Base-by-base conservation (phyloP, 2,329 filamentous ascomycete species). In the Phaeosphaeriaceae sp. region DNA sequence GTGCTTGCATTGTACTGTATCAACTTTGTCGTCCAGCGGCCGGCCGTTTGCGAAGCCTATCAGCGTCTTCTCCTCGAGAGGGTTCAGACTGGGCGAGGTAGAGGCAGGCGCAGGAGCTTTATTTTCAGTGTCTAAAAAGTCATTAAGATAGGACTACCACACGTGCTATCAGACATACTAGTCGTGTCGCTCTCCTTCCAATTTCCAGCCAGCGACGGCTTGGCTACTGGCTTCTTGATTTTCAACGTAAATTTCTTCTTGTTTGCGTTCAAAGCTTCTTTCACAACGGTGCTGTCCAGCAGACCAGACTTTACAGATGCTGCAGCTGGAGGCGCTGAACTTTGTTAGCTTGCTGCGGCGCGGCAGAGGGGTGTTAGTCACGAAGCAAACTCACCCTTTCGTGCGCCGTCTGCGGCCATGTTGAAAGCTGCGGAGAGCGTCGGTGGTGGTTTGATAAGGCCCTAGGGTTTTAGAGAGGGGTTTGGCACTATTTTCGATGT, bases 1-100 rank as follows among this genome's bases (percentile, higher is more conserved):
- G 71, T 95, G 91, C 71, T 94, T 97, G 81, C 93, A 99, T 60
- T 78, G 75, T 42, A 94, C 86, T 8, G 90, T 82, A 56, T 96
- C 90, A 9, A 89, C 83, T 48, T 80, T 81, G 66, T 96, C 92
- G 62, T 92, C 87, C 60, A 96, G 82, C 0, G 92, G 91, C 49
- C 88, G 86, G 54, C 91, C 90, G 38, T 87, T 92, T 3, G 86
- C 81, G 72, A 97, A 97, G 4, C 89, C 89, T 52, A 90, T 86
- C 61, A 89, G 84, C 12, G 89, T 86, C 53, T 80, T 84, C 52
- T 92, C 87, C 63, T 95, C 90, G 42, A 96, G 82, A 44, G 85
- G 83, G 62, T 79, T 81, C 26, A 81, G 70, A 36, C 76, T 61
- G 1, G 74, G 74, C 9, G 73, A 74, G 18, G 61, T 60, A 30